These are phyloP conservation scores for Xanthoparmelia taractica DNA, from an alignment of 495 filamentous ascomycete species.

Conservation along the genomic window DNA sequence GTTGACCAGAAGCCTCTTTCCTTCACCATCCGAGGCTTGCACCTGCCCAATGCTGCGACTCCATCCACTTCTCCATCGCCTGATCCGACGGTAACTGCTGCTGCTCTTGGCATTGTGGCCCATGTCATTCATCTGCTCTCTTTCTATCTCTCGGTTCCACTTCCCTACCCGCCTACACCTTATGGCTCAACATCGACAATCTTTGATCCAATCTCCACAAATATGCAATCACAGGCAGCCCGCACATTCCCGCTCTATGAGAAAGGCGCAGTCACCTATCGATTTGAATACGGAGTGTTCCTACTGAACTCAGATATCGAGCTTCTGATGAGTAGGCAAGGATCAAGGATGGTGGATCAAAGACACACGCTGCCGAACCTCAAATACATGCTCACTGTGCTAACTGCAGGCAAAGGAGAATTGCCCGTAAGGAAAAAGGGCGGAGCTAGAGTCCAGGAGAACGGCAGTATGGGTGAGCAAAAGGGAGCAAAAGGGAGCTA, in stretches of 20 bases:
- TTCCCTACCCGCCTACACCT: constrained; percentile 73
- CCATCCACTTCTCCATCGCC: constrained; percentile 40
- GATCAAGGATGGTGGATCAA: constrained; percentile 72
- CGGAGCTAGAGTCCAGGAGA: constrained; percentile 57
- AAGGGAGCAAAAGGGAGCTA: neutral
- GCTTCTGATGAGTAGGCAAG: constrained; percentile 65
- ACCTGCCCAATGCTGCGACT: constrained; percentile 71
- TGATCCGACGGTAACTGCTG: constrained; percentile 62
- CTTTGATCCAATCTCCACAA: constrained; percentile 65
- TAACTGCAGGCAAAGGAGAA: constrained; percentile 69
- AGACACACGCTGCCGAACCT: constrained; percentile 86
- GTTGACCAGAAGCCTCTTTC: constrained; percentile 52
- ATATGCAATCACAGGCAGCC: constrained; percentile 48
- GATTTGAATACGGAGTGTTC: constrained; percentile 94
- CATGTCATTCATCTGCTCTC: constrained; percentile 69
- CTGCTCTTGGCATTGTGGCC: constrained; percentile 75
- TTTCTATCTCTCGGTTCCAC: constrained; percentile 67
- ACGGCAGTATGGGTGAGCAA: constrained; percentile 20
- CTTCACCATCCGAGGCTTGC: constrained; percentile 68
- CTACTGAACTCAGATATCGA: constrained; percentile 92
- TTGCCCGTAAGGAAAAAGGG: constrained; percentile 71
- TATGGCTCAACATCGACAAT: constrained; percentile 68
- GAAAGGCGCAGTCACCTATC: constrained; percentile 65
- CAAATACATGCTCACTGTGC: constrained; percentile 83
- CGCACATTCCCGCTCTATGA: constrained; percentile 75